phyloP scores from a whole-genome alignment of 2,329 filamentous ascomycete genomes.

The Chaetomium strumarium region DNA sequence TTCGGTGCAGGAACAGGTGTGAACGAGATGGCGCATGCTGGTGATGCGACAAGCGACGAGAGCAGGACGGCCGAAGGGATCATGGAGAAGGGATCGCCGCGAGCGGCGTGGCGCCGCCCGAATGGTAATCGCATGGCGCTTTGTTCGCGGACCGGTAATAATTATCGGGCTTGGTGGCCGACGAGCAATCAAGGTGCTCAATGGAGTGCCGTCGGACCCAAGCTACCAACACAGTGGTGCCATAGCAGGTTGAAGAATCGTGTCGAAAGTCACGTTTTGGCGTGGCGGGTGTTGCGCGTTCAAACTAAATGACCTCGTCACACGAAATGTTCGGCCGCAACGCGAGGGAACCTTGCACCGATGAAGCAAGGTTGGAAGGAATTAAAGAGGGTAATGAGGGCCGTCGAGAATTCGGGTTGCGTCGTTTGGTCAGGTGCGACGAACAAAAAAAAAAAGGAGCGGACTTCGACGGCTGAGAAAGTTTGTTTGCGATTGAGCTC shows the following conservation, averaged over 20 bases:
- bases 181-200: slow-evolving; percentile 18
- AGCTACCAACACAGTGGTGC: slow-evolving; percentile 17
- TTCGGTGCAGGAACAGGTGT: slow-evolving; percentile 59
- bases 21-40: slow-evolving; percentile 48
- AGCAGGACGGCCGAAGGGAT: slow-evolving; percentile 35
- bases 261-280: slow-evolving; percentile 8
- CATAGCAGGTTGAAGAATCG: slow-evolving; percentile 17
- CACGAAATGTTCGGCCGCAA: slow-evolving; percentile 16
- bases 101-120: slow-evolving; percentile 38
- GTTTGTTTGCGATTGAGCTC: neutral
- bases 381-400: slow-evolving; percentile 13
- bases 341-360: neutral
- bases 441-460: neutral
- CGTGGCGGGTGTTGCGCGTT: slow-evolving; percentile 8
- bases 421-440: neutral
- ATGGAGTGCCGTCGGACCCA: slow-evolving; percentile 16
- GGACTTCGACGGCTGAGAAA: slow-evolving; percentile 1
- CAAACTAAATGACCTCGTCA: slow-evolving; percentile 18
- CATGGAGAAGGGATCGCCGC: slow-evolving; percentile 27
- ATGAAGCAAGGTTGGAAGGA: neutral
- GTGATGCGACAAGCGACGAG: slow-evolving; percentile 33
- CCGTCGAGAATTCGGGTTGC: neutral
- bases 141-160: slow-evolving; percentile 11
- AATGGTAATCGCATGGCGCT: slow-evolving; percentile 45
- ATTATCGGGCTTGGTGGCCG: slow-evolving; percentile 12